Conservation (phyloP, 2,329 filamentous ascomycete genomes). For the Aciculosporium take region DNA sequence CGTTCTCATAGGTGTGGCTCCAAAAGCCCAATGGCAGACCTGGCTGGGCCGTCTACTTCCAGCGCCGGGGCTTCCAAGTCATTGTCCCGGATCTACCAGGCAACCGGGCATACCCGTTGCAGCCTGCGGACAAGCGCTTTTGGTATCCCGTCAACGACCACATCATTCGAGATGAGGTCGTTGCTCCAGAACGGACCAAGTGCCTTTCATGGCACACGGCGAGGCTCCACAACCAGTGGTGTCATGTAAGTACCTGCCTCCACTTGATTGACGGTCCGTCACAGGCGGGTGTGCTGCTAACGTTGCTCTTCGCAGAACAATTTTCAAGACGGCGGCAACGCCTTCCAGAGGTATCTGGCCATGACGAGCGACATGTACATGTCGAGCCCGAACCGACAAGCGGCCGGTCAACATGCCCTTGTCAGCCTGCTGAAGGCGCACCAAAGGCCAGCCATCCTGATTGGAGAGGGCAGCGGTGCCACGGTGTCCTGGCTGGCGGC, state of each 20-base stretch:
- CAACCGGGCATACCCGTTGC: not conserved
- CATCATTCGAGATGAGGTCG: constrained; percentile 22
- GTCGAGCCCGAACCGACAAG: constrained; percentile 18
- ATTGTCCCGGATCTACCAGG: constrained; percentile 28
- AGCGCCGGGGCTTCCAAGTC: constrained; percentile 26
- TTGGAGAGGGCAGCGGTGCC: constrained; percentile 37
- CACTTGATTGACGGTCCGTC: too few species aligned
- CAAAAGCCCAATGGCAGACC: constrained; percentile 31
- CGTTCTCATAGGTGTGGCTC: constrained; percentile 18
- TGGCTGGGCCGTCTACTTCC: constrained; percentile 32
- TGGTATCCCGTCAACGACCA: not conserved
- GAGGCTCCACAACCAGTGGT: constrained; percentile 23
- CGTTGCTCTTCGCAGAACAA: too few species aligned
- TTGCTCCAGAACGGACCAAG: constrained; percentile 9
- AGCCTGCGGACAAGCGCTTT: too few species aligned
- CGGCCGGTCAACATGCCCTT: constrained; percentile 21
- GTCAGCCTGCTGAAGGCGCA: constrained; percentile 27
- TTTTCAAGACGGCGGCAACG: constrained; percentile 27
- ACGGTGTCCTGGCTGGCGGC: constrained; percentile 31
- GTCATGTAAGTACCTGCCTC: too few species aligned
- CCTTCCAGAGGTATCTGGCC: constrained; percentile 33
- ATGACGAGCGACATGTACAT: constrained; percentile 24
- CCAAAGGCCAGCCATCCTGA: constrained; percentile 24
- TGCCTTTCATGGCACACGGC: constrained; percentile 18
- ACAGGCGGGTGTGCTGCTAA: too few species aligned